Base-by-base conservation (phyloP, 2,329 filamentous ascomycete species). In the Penicillium sp. region DNA sequence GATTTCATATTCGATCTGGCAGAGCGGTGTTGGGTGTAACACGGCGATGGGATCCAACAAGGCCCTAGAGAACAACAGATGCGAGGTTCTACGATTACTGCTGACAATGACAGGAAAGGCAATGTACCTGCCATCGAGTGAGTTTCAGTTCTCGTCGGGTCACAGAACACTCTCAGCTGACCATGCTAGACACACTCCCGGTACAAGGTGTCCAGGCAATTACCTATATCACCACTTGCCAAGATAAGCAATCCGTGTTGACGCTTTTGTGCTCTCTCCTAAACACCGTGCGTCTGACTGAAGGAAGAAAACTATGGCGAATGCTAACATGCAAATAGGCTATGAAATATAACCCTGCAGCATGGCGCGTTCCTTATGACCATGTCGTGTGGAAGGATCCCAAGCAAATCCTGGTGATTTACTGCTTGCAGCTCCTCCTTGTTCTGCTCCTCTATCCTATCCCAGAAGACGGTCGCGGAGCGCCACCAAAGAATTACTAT, bases 1-100 rank as follows among this genome's bases (percentile, higher is more conserved):
- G 74, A 90, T 97, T 57, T 90, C 89, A 7, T 96, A 95, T 77
- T 90, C 92, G 55, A 98, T 99, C 73, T 99, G 95, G 95, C 92
- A 97, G 79, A 98, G 91, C 72, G 95, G 95, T 50, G 94, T 99
- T 34, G 95, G 95, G 14, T 98, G 94, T 81, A 96, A 96, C 75
- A 91, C 90, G 15, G 87, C 92, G 5, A 88, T 96, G 67, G 89
- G 89, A 10, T 94, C 92, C 3, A 97, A 89, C 54, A 96, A 92
- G 75, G 93, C 98, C 69, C 89, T 91, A 59, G 95, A 99, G 79
- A 96, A 85, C 78, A 97, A 97, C 76, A 87, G 95, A 60, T 92
- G 90, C 65, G 95, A 99, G 77, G 89, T 97, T 34, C 77, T 98
- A 69, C 87, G 94, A 22, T 81, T 99, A 58, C 84, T 99, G 42